Base-by-base conservation (phyloP, 2,329 filamentous ascomycete genomes). In the Aspergillus uvarum region DNA sequence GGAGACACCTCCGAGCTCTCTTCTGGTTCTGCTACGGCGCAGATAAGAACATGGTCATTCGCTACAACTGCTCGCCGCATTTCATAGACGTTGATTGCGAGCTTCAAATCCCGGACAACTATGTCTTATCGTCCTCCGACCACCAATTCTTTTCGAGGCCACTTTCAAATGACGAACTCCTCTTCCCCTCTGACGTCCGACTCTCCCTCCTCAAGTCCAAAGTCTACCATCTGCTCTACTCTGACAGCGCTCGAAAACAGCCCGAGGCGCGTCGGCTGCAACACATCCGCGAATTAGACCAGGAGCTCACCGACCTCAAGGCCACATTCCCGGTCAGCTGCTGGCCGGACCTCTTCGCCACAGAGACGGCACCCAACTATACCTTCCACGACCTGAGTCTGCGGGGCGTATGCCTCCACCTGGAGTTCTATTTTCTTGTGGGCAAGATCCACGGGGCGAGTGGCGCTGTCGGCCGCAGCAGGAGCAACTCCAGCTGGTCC, bases 381-480 rank as follows among this genome's bases (percentile, higher is more conserved):
- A 31, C 63, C 2, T 64, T 69, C 35, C 68, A 69, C 26, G 68
- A 70, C 57, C 54, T 70, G 19, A 69, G 67, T 48, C 47, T 70
- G 3, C 65, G 68, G 1, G 68, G 68, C 6, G 63, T 68, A 5
- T 69, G 62, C 44, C 59, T 70, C 2, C 68, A 70, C 29, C 56
- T 70, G 11, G 67, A 70, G 47, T 70, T 70, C 42, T 70, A 69
- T 49, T 66, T 62, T 29, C 66, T 65, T n/a, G 31, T 70, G 2
- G 61, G 63, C 3, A 67, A 65, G 29, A 69, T 70, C n/a, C 68
- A 70, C 22, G 66, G 63, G 1, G 64, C 67, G 16, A 65, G 52
- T 26, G 53, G 6, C 22, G 16, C 11, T 51, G 16, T 31, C 24
- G 29, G 56, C 4, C 54, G 38, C 11, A 59, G 47, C n/a, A 22